Conservation (phyloP, 306 rosid species). For the Fragaria nilgerrensis region DNA sequence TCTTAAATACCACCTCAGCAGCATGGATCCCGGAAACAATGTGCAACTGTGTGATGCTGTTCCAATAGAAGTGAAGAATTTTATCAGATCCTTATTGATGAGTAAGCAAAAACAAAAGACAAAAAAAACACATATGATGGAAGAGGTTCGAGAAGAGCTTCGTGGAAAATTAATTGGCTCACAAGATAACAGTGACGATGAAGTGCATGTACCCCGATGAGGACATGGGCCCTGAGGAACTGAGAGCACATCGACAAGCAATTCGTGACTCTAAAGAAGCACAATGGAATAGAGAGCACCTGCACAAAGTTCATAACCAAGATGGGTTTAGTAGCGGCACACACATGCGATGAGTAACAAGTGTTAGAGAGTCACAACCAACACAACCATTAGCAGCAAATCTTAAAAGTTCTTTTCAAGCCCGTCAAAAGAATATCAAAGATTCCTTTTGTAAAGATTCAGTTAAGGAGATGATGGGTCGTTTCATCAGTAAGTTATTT, state of each 20-base stretch:
- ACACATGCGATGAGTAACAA: not conserved
- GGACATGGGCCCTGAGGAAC: not conserved
- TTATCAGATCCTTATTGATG: not conserved
- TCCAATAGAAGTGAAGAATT: not conserved
- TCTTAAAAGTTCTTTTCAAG: too few relatives aligned
- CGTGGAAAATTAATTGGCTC: too few relatives aligned
- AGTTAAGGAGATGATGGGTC: too few relatives aligned
- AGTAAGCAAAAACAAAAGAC: not conserved
- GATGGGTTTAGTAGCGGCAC: not conserved
- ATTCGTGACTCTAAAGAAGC: too few relatives aligned
- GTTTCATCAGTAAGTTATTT: too few relatives aligned
- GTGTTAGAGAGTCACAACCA: not conserved
- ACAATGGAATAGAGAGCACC: not conserved
- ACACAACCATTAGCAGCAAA: too few relatives aligned
- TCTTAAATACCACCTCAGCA: not conserved
- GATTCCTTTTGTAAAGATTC: too few relatives aligned
- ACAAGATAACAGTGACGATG: not conserved
- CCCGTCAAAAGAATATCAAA: too few relatives aligned
- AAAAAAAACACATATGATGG: not conserved
- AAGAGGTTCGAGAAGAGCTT: not conserved
- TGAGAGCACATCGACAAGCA: not conserved
- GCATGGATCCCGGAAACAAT: not conserved
- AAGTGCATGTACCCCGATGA: too few relatives aligned
- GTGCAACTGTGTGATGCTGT: not conserved
- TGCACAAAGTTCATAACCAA: not conserved